Percentiles rank a stretch among this genome's conserved stretches.
These are phyloP conservation scores for Poterioochromonas sp. DNA, from an alignment of 352 stramenopile genomes.

Conservation along the genomic window DNA sequence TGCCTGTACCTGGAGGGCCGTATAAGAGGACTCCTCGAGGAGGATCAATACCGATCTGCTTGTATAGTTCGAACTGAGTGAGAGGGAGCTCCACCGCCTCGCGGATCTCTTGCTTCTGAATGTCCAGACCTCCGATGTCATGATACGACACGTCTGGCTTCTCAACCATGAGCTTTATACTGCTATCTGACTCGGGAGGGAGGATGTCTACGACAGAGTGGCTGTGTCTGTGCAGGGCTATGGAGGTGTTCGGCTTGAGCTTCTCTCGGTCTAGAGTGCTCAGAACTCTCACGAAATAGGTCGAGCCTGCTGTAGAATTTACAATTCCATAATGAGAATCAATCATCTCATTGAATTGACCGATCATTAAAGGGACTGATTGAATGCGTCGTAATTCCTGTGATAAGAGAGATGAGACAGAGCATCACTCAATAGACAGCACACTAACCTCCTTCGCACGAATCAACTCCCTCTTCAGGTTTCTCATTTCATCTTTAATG, in stretches of 20 bases:
- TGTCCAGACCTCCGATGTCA: slow-evolving; percentile 98
- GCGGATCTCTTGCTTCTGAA: slow-evolving; percentile 95
- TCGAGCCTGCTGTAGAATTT: slow-evolving; percentile 86
- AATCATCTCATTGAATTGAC: slow-evolving; percentile 99
- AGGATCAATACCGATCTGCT: slow-evolving; percentile 99
- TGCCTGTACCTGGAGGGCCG: slow-evolving; percentile 65
- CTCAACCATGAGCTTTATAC: slow-evolving; percentile 98
- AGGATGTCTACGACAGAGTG: slow-evolving; percentile 97
- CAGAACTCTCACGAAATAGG: slow-evolving; percentile 98
- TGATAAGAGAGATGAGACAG: neutral
- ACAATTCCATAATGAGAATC: slow-evolving; percentile 99
- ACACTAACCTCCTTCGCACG: slow-evolving; percentile 86
- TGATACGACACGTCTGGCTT: slow-evolving; percentile 89
- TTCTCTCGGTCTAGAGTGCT: slow-evolving; percentile 94
- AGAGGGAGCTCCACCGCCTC: slow-evolving; percentile 98
- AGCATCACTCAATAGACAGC: slow-evolving; percentile 2
- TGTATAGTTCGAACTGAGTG: slow-evolving; percentile 98
- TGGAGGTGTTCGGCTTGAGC: slow-evolving; percentile 96
- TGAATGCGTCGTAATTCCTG: slow-evolving; percentile 96
- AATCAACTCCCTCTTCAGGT: slow-evolving; percentile 97
- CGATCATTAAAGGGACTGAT: slow-evolving; percentile 97
- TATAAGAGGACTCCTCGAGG: slow-evolving; percentile 96
- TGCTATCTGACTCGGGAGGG: slow-evolving; percentile 95
- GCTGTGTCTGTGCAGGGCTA: slow-evolving; percentile 94
- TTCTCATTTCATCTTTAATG: slow-evolving; percentile 99